A percentile compares a stretch with the other conserved stretches of the same genome.
Conservation (phyloP, 2,329 filamentous ascomycete genomes). For the Fusarium denticulatum region DNA sequence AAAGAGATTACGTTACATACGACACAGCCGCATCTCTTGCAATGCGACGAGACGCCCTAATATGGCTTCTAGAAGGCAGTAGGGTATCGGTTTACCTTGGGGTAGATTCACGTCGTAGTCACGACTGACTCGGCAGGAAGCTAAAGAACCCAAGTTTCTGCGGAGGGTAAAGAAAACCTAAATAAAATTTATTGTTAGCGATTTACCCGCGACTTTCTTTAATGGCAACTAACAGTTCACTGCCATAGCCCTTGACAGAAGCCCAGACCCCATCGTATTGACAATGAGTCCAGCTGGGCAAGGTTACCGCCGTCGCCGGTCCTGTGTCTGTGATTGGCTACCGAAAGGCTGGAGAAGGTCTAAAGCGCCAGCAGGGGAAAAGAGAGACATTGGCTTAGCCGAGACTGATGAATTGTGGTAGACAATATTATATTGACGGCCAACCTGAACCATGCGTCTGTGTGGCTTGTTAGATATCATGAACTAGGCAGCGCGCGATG, state of each 20-base stretch:
- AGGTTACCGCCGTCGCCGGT: slow-evolving; percentile 41
- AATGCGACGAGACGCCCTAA: slow-evolving; percentile 9
- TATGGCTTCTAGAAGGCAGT: slow-evolving; percentile 38
- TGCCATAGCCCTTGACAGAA: background rate
- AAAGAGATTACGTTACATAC: slow-evolving; percentile 40
- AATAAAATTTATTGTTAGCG: background rate
- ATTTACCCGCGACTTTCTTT: background rate
- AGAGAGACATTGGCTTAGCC: slow-evolving; percentile 30
- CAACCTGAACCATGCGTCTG: slow-evolving; percentile 17
- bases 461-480: slow-evolving; percentile 15
- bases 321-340: slow-evolving; percentile 47
- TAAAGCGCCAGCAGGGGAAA: slow-evolving; percentile 32
- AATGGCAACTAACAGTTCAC: background rate
- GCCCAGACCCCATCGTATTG: slow-evolving; percentile 17
- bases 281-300: slow-evolving; percentile 42
- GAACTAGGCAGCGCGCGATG: background rate
- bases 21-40: slow-evolving; percentile 35
- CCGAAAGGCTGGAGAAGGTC: slow-evolving; percentile 42
- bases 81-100: background rate
- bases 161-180: background rate
- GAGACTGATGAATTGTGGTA: slow-evolving; percentile 12
- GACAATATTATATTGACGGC: slow-evolving; percentile 8
- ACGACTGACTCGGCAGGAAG: background rate
- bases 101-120: background rate
- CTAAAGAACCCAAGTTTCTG: background rate